A percentile compares a stretch with the other conserved stretches of the same genome.
Evolutionary conservation across 257 asterid genomes (phyloP).

Genomic region (Misopates orontium): DNA sequence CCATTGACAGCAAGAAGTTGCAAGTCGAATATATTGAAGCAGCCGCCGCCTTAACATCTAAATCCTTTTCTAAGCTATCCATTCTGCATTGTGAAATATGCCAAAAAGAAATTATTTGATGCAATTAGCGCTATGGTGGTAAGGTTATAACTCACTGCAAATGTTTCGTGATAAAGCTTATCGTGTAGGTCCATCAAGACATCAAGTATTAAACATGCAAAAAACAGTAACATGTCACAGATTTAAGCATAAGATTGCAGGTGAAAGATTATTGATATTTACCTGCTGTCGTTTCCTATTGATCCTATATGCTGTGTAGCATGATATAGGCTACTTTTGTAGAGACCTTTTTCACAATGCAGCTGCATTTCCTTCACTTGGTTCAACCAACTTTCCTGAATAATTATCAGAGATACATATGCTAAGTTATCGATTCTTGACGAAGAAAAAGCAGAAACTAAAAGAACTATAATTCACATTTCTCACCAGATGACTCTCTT

Average conservation of each 20-base stretch:
- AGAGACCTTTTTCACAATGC: slow-evolving; percentile 71
- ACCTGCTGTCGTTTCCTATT: slow-evolving; percentile 52
- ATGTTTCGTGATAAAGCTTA: background rate
- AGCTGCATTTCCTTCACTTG: slow-evolving; percentile 85
- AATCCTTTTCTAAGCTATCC: slow-evolving; percentile 50
- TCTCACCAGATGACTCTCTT: slow-evolving; percentile 76
- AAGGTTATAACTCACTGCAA: too few species aligned
- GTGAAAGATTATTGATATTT: background rate
- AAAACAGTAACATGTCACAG: background rate
- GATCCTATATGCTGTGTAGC: slow-evolving; percentile 32
- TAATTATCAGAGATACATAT: slow-evolving; percentile 11
- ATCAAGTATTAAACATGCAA: background rate
- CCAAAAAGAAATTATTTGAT: background rate
- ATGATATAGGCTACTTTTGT: slow-evolving; percentile 29
- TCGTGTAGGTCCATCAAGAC: background rate
- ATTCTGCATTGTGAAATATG: slow-evolving; percentile 42
- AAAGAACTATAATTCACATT: background rate
- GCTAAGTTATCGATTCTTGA: slow-evolving; percentile 10
- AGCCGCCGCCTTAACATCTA: slow-evolving; percentile 82
- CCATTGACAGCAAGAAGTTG: slow-evolving; percentile 66
- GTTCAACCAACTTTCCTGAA: slow-evolving; percentile 88
- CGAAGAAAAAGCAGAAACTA: slow-evolving; percentile 2
- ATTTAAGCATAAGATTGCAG: background rate
- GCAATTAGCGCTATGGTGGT: too few species aligned
- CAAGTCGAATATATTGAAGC: slow-evolving; percentile 94